Conservation (phyloP, 1,139 yeast genomes). For the Pichia sp. region DNA sequence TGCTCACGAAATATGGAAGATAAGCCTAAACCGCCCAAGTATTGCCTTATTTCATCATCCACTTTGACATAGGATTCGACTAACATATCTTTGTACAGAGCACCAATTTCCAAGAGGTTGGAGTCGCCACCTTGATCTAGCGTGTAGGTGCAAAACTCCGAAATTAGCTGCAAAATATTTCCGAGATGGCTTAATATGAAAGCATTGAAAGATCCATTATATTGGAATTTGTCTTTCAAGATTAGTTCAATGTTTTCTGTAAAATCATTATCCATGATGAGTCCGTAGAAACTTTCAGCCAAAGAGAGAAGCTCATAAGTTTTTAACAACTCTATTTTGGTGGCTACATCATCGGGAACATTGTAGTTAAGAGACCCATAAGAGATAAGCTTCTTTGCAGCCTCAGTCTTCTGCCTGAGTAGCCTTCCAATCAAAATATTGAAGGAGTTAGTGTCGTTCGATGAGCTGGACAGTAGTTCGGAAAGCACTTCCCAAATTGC, state of each 20-base stretch:
- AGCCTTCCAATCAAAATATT: no score
- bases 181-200: constrained; percentile 2
- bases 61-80: constrained; percentile 17
- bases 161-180: constrained; percentile 5
- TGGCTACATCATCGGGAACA: constrained; percentile 20
- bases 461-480: no score
- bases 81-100: constrained; percentile 15
- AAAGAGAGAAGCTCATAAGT: constrained; percentile 53
- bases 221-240: constrained; percentile 1
- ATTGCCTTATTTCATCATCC: constrained; percentile 18
- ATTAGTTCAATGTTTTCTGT: constrained; percentile 2
- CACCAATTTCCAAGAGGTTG: constrained; percentile 5
- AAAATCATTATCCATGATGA: constrained; percentile 4
- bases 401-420: no score
- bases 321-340: constrained; percentile 34
- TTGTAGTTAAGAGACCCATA: constrained; percentile 43
- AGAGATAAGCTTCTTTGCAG: constrained; percentile 36
- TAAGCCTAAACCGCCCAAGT: constrained; percentile 12
- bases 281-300: constrained; percentile 27
- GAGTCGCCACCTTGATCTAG: constrained; percentile 4
- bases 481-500: no score
- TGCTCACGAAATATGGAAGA: constrained; percentile 20
- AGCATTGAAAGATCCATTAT: not conserved
- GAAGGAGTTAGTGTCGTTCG: no score
- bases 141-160: constrained; percentile 2